Percentiles rank a stretch among this genome's conserved stretches.
Conservation (phyloP, 345 rosid species). For the Viola odorata region DNA sequence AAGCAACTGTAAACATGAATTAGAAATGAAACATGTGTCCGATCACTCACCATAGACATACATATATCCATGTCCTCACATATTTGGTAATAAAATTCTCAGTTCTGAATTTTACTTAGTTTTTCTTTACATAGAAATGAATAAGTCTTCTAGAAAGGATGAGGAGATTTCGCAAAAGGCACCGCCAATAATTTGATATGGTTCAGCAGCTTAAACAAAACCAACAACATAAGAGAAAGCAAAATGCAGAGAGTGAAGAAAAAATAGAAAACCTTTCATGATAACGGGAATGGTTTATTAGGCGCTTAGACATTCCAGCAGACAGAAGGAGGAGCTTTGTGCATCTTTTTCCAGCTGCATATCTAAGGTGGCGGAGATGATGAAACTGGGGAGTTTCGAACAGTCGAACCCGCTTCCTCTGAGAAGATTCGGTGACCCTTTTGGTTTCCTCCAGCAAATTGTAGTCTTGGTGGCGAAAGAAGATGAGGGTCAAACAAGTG, state of each 20-base stretch:
- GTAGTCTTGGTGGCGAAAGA: too few relatives aligned
- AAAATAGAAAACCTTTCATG: slow-evolving; percentile 31
- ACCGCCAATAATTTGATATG: neutral
- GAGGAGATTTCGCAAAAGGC: too few relatives aligned
- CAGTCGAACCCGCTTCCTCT: slow-evolving; percentile 47
- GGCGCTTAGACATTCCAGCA: slow-evolving; percentile 69
- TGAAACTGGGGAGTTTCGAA: slow-evolving; percentile 26
- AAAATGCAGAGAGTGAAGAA: neutral
- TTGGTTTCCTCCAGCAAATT: slow-evolving; percentile 74
- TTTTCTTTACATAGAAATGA: too few relatives aligned
- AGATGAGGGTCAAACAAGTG: too few relatives aligned
- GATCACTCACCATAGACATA: neutral
- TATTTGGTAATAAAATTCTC: too few relatives aligned
- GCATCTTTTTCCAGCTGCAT: slow-evolving; percentile 53
- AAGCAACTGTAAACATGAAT: neutral
- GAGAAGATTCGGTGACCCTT: slow-evolving; percentile 71
- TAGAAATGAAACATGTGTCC: neutral
- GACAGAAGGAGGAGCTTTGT: slow-evolving; percentile 60
- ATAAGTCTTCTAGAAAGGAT: too few relatives aligned
- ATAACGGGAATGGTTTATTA: slow-evolving; percentile 50
- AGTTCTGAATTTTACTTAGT: too few relatives aligned
- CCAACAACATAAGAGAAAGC: neutral
- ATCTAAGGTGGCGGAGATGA: slow-evolving; percentile 33
- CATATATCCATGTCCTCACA: too few relatives aligned
- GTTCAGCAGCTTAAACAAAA: neutral